phyloP scores from a whole-genome alignment of 805 yeast species.

The Helenozyma rhizophorensis region DNA sequence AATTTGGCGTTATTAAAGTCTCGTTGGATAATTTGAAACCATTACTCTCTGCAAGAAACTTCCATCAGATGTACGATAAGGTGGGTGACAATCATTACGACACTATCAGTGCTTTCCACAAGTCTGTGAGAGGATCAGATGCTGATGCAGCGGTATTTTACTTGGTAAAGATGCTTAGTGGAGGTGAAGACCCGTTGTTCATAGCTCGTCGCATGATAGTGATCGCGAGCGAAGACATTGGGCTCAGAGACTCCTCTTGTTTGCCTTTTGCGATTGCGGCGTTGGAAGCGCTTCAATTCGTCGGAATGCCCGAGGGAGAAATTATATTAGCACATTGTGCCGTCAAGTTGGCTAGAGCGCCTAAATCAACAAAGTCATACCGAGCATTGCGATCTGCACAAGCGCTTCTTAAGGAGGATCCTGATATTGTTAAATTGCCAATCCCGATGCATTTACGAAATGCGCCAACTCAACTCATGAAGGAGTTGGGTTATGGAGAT shows the following conservation, averaged over 20 bases:
- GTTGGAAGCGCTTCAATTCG: slow-evolving; percentile 79
- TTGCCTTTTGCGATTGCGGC: slow-evolving; percentile 85
- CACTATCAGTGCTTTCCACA: slow-evolving; percentile 92
- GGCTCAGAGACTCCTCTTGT: slow-evolving; percentile 76
- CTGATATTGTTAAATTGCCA: slow-evolving; percentile 55
- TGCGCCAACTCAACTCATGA: slow-evolving; percentile 92
- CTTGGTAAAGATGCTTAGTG: slow-evolving; percentile 79
- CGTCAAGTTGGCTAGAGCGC: slow-evolving; percentile 80
- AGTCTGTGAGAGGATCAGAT: slow-evolving; percentile 83
- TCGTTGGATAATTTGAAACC: slow-evolving; percentile 37
- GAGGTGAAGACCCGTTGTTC: slow-evolving; percentile 92
- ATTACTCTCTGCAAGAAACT: slow-evolving; percentile 39
- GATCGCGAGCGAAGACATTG: slow-evolving; percentile 94
- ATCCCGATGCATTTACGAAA: slow-evolving; percentile 84
- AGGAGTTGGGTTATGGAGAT: slow-evolving; percentile 78
- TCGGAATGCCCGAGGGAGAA: slow-evolving; percentile 95
- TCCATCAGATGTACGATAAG: slow-evolving; percentile 65
- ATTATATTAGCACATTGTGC: slow-evolving; percentile 88
- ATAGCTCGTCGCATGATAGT: slow-evolving; percentile 88
- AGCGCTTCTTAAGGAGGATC: slow-evolving; percentile 50
- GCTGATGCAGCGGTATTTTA: slow-evolving; percentile 89
- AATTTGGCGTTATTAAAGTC: slow-evolving; percentile 36
- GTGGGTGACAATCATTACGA: slow-evolving; percentile 94
- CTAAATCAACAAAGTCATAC: slow-evolving; percentile 82
- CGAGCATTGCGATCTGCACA: slow-evolving; percentile 74